These are phyloP conservation scores for Clonostachys sp. DNA, from an alignment of 2,329 filamentous ascomycete species.

Conservation along the genomic window DNA sequence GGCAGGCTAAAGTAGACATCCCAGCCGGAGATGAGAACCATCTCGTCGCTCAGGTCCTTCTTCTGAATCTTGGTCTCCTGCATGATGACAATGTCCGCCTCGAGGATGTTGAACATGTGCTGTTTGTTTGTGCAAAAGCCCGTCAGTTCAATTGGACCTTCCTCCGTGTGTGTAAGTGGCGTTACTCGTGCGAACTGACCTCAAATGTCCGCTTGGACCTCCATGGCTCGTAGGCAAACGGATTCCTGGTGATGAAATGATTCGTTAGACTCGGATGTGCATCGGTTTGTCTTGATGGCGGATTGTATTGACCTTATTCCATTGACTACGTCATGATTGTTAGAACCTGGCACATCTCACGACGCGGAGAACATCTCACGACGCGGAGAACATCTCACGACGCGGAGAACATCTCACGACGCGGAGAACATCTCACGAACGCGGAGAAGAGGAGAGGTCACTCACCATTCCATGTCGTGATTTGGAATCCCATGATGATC, in stretches of 20 bases:
- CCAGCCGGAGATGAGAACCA: constrained; percentile 93
- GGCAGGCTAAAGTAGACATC: constrained; percentile 95
- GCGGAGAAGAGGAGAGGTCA: not conserved
- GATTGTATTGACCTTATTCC: constrained; percentile 62
- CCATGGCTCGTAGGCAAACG: constrained; percentile 84
- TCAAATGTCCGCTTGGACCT: constrained; percentile 64
- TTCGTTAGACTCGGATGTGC: not conserved
- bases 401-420: too few relatives aligned
- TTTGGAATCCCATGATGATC: constrained; percentile 64
- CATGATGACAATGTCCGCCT: constrained; percentile 89
- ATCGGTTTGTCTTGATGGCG: not conserved
- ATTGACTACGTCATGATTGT: constrained; percentile 53
- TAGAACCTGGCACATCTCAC: not conserved
- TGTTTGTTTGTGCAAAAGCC: constrained; percentile 26
- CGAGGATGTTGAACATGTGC: constrained; percentile 92
- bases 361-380: too few relatives aligned
- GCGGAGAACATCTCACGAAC: too few relatives aligned
- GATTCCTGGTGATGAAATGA: constrained; percentile 52
- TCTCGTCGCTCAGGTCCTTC: constrained; percentile 89
- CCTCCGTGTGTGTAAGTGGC: not conserved
- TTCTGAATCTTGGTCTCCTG: constrained; percentile 96
- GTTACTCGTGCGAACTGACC: constrained; percentile 30
- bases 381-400: too few relatives aligned
- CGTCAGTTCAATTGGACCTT: not conserved
- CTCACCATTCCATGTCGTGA: constrained; percentile 84